Evolutionary conservation across 2,329 filamentous ascomycete species (phyloP), one percentile per base, ranked within the genome.

Genomic region (Paraconiothyrium sp.): DNA sequence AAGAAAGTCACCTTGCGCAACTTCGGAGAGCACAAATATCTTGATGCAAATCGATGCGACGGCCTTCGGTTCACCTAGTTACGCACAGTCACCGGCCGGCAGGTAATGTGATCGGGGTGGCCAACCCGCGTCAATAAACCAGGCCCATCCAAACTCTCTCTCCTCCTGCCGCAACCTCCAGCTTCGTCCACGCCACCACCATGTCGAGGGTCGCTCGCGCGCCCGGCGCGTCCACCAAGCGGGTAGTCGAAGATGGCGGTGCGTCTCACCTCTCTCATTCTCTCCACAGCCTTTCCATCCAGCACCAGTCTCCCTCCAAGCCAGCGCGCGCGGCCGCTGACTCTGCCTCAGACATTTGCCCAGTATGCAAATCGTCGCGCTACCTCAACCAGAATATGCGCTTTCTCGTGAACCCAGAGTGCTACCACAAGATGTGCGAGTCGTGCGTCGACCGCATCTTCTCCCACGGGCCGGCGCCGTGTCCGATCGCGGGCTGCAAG

Each of bases 341-440:
- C 67, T 63, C 67, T 62, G 64, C 68, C 61, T 65, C 72, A 83
- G 93, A 97, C 80, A 91, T 94, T 76, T 99, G 95, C 82, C 95
- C 94, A 60, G 92, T 98, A 70, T 99, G 95, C 90, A 97, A 97
- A 82, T 96, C 93, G 62, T 92, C 92, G 62, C 92, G 93, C 67
- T 98, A 98, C 84, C 90, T 98, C 73, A 97, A 97, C 84, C 90
- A 89, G 63, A 90, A 93, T 82, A 94, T 99, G 87, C 87, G 90
- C 67, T 98, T 99, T 82, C 91, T 95, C 71, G 94, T 99, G 83
- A 97, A 98, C 79, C 93, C 94, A 9, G 93, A 97, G 84, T 99
- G 95, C 86, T 99, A 99, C 84, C 95, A 99, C 84, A 93, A 93
- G 70, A 98, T 99, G 92, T 99, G 95, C 84, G 91, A 93, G 78